Evolutionary conservation across 805 yeast species (phyloP).

Genomic region (Zygosaccharomyces gambellarensis): DNA sequence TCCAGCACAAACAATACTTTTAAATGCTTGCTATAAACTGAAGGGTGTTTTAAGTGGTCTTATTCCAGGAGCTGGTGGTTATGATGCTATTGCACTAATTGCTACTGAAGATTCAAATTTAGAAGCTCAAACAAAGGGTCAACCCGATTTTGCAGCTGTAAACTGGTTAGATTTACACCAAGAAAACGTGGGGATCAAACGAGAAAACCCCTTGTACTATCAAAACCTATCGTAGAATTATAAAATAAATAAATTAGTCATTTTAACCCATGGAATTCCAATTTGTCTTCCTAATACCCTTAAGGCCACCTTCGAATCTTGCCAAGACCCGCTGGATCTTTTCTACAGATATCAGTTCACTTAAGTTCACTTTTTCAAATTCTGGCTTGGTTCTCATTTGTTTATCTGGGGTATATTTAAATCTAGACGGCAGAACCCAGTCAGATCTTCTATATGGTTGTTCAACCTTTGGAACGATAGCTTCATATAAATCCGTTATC

Average conservation of each 20-base stretch:
- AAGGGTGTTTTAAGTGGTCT: constrained; percentile 90
- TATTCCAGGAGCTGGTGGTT: constrained; percentile 98
- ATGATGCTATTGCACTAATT: constrained; percentile 81
- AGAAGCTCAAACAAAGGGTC: constrained; percentile 22
- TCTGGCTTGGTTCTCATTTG: constrained; percentile 31
- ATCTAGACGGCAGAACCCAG: constrained; percentile 31
- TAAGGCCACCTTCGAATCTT: constrained; percentile 33
- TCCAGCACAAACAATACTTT: constrained; percentile 58
- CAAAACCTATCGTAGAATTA: constrained; percentile 10
- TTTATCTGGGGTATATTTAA: constrained; percentile 32
- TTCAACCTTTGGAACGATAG: constrained; percentile 27
- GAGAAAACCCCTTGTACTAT: constrained; percentile 40
- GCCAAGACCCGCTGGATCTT: constrained; percentile 28
- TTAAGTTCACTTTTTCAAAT: constrained; percentile 29
- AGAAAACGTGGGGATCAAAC: constrained; percentile 52
- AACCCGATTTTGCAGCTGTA: constrained; percentile 42
- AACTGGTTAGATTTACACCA: constrained; percentile 66
- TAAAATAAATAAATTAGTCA: neutral
- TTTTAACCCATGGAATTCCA: constrained; percentile 8
- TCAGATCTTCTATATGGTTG: constrained; percentile 36
- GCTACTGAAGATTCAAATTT: constrained; percentile 46
- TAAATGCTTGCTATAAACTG: constrained; percentile 52
- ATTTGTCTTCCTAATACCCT: constrained; percentile 29
- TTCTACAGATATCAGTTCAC: constrained; percentile 25
- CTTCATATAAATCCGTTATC: constrained; percentile 30